Evolutionary conservation across 192 early-diverging fungal species (phyloP), one percentile per base, ranked within the genome.

Genomic region (Haplosporangium gracile): DNA sequence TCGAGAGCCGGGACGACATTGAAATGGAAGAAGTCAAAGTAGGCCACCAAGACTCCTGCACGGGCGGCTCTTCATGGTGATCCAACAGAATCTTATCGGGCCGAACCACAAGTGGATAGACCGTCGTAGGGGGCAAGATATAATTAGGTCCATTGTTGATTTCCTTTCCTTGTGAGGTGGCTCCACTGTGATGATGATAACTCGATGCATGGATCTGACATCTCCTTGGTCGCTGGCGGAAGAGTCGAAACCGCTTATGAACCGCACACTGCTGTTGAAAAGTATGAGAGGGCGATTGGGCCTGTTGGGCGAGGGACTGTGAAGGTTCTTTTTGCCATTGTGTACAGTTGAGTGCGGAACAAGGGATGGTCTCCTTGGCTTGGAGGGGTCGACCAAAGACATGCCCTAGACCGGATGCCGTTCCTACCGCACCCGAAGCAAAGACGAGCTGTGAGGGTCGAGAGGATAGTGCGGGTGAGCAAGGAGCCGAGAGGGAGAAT

Each of bases 41-140:
- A 5, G 68, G 22, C 65, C 43, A 55, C 78, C 78, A 77, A 3
- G 74, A 76, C 18, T 39, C 45, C 1, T 29, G 76, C 5, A 43
- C 38, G 22, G 78, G 29, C n/a, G 70, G 34, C 13, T 77, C 71
- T 18, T 72, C 75, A 34, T 70, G 20, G 13, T 76, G 68, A 38
- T 85, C 79, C 32, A 78, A 13, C 15, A 86, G 63, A 51, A 86
- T 81, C 72, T 86, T 86, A 18, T 86, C 84, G 7, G 84, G 84
- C 2, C 74, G 79, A 22, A 86, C 79, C 9, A 86, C 75, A 24
- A 86, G 72, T 4, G 84, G 84, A 65, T 81, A 79, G 15, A 86
- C 72, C 24, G 79, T 65, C 24, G 84, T 81, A 1, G 84, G 84
- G 15, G 84, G 70, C 0, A 81, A 45, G 32, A 86, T 76, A 36